Conservation (phyloP, 306 rosid species). For the Vigna trinervia region DNA sequence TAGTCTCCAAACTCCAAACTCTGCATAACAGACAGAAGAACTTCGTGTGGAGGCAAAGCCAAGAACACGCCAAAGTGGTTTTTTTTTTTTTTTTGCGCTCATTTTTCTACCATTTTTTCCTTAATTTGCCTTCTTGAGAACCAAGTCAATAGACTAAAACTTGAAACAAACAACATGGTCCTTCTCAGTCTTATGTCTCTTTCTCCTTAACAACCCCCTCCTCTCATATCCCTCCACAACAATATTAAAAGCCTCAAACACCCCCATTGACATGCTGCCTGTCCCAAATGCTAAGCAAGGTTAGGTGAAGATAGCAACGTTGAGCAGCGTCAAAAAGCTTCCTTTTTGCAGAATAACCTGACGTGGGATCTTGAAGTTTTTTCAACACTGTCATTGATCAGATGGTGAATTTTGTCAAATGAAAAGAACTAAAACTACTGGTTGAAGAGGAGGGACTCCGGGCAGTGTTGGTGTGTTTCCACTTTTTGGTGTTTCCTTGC, state of each 20-base stretch:
- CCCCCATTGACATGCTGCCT: constrained; percentile 46
- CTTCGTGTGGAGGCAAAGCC: constrained; percentile 88
- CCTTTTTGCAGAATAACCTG: constrained; percentile 55
- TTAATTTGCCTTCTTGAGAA: constrained; percentile 68
- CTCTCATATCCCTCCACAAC: constrained; percentile 36
- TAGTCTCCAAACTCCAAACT: constrained; percentile 53
- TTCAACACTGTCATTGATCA: constrained; percentile 48
- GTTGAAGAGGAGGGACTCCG: constrained; percentile 32
- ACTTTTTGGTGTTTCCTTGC: constrained; percentile 7
- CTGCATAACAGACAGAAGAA: constrained; percentile 40
- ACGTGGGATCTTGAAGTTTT: constrained; percentile 51
- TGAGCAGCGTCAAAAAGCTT: constrained; percentile 54
- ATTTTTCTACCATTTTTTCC: constrained; percentile 1
- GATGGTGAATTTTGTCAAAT: constrained; percentile 52
- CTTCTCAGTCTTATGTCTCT: constrained; percentile 82
- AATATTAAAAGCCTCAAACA: constrained; percentile 30
- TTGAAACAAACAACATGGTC: constrained; percentile 54
- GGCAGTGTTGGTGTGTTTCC: neutral
- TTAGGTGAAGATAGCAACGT: constrained; percentile 86
- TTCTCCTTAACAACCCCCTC: constrained; percentile 77
- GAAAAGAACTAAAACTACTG: constrained; percentile 32
- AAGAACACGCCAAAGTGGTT: constrained; percentile 55
- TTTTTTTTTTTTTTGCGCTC: neutral
- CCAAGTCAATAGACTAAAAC: constrained; percentile 62
- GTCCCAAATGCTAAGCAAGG: constrained; percentile 87